phyloP scores from a whole-genome alignment of 108 stramenopile genomes.

The Pelagomonas calceolata region DNA sequence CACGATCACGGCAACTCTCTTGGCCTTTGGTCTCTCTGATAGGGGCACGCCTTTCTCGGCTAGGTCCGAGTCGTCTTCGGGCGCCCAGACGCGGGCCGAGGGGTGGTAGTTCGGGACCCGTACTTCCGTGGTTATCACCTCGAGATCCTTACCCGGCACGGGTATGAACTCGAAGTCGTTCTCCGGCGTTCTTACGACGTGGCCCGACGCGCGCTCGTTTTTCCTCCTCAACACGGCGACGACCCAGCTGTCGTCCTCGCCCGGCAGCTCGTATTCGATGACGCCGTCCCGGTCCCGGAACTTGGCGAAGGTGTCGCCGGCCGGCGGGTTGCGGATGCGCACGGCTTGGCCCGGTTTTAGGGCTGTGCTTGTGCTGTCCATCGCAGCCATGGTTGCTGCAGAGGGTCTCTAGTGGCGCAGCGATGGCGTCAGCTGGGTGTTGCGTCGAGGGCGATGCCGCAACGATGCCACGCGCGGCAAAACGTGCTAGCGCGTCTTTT shows the following conservation, averaged over 20 bases:
- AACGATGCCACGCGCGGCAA: no score
- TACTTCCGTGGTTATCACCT: neutral
- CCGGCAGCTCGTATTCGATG: neutral
- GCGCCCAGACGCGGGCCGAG: neutral
- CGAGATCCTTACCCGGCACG: neutral
- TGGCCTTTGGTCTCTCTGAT: neutral
- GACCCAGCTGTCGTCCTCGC: neutral
- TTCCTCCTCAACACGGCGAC: neutral
- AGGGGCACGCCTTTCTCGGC: no score
- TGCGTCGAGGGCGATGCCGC: no score
- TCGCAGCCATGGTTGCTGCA: no score
- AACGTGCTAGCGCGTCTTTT: no score
- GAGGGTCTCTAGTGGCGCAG: no score
- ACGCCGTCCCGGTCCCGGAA: neutral
- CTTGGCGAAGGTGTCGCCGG: neutral
- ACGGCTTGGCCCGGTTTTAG: no score
- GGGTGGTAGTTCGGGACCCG: neutral
- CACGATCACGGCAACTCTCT: conserved; percentile 46
- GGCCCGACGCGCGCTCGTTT: neutral
- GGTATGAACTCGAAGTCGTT: neutral
- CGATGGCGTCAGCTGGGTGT: no score
- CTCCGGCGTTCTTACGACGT: neutral
- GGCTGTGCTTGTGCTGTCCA: no score
- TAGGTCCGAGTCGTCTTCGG: neutral
- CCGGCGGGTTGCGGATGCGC: neutral